These are phyloP conservation scores for Narthecium ossifragum DNA, from an alignment of 106 monocot species.

Conservation along the genomic window DNA sequence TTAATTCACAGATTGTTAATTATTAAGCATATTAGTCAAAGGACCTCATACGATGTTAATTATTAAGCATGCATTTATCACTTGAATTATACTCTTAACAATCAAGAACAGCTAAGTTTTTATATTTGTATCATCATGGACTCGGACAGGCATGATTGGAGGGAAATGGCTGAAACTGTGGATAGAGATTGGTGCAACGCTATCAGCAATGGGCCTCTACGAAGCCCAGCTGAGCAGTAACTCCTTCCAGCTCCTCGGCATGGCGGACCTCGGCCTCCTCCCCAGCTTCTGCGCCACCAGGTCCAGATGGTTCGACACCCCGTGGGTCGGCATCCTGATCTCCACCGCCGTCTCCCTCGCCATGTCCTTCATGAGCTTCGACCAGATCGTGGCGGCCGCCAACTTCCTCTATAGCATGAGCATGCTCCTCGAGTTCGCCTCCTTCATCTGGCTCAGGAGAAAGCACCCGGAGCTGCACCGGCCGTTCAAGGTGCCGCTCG, in stretches of 20 bases:
- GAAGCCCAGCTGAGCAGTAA: conserved; percentile 85
- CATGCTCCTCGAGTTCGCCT: conserved; percentile 79
- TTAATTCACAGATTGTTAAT: too few relatives aligned
- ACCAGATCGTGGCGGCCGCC: conserved; percentile 67
- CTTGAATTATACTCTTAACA: too few relatives aligned
- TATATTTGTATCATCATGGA: too few relatives aligned
- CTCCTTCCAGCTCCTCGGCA: conserved; percentile 79
- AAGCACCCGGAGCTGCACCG: conserved; percentile 51
- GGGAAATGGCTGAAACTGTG: conserved; percentile 86
- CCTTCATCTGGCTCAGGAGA: conserved; percentile 61
- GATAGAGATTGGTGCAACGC: conserved; percentile 62
- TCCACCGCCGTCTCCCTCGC: conserved; percentile 66
- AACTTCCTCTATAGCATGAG: conserved; percentile 87
- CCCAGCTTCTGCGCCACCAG: conserved; percentile 41
- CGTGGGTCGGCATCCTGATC: conserved; percentile 58
- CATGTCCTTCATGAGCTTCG: conserved; percentile 73
- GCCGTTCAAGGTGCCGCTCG: conserved; percentile 63
- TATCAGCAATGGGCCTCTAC: conserved; percentile 78
- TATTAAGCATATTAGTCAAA: too few relatives aligned
- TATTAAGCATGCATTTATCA: too few relatives aligned
- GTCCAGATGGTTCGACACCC: conserved; percentile 61
- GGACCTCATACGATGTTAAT: too few relatives aligned
- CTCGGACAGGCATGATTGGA: conserved; percentile 66
- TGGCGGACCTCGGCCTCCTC: conserved; percentile 79
- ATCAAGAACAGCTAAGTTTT: too few relatives aligned